Evolutionary conservation across 176 grass and related monocot genomes (phyloP), one percentile per base, ranked within the genome.

Genomic region (Puccinellia tenuiflora): DNA sequence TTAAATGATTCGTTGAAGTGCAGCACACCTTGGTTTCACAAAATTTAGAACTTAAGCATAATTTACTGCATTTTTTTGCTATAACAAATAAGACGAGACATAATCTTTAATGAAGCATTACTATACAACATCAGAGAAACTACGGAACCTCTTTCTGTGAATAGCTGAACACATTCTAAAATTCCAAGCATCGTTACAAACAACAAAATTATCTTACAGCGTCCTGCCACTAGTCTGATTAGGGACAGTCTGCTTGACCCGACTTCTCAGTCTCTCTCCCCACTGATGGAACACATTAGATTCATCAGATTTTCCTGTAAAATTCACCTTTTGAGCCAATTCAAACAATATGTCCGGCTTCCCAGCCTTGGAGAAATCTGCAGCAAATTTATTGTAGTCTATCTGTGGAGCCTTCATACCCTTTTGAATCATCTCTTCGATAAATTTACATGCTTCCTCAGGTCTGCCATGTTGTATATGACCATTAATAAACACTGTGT

Each of bases 301-400:
- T 6, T 30, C 89, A 79, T 92, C 89, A 4, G 66, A 85, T 64
- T 95, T 90, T 60, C 92, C 91, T 51, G 91, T 42, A 75, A 89
- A 93, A 10, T 90, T 82, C 85, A 98, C 88, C 71, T 93, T 98
- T 65, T 92, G 53, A 55, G 85, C 91, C 79, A 98, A 79, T 39
- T 98, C 96, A 88, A 90, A 86, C 69, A 98, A 71, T 79, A 91
- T 89, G 78, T 95, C 87, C 61, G 89, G 96, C 75, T 95, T 93
- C 79, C 93, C 91, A 35, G 78, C 85, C 80, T 76, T 92, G 42
- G 88, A 93, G 86, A 93, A 98, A 87, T 98, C 96, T 68, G 88
- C 86, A 47, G 86, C 68, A 45, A 98, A 95, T 63, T 95, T 98
- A 80, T 93, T 98, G 66, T 93, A 98, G 69, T 98, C 93, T 73